Evolutionary conservation across 140 eudicot species (phyloP).

Genomic region (Erigeron philadelphicus): DNA sequence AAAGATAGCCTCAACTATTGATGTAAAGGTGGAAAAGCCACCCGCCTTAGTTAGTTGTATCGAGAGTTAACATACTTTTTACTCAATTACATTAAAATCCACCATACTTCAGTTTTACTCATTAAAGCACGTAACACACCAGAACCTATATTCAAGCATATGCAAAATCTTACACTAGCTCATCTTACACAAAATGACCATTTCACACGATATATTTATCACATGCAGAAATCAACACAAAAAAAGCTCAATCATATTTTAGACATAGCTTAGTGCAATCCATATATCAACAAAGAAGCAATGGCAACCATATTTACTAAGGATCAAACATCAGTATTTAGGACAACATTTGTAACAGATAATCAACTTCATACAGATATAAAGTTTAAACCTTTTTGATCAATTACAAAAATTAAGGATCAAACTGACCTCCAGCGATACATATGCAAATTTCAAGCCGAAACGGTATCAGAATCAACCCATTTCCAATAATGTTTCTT

Average conservation of each 20-base stretch:
- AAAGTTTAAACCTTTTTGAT: neutral
- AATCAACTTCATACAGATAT: constrained; percentile 13
- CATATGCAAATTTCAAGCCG: constrained; percentile 22
- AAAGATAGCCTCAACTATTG: neutral
- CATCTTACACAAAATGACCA: no score
- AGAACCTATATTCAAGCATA: no score
- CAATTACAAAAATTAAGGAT: neutral
- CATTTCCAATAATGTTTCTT: constrained; percentile 92
- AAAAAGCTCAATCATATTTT: neutral
- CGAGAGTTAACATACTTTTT: neutral
- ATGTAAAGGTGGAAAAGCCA: neutral
- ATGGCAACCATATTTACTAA: neutral
- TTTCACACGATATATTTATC: no score
- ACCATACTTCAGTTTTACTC: no score
- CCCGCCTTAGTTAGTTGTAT: neutral
- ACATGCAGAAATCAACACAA: neutral
- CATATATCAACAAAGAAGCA: neutral
- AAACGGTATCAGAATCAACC: constrained; percentile 50
- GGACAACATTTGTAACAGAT: neutral
- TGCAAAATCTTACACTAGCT: no score
- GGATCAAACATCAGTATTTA: neutral
- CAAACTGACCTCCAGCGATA: constrained; percentile 36
- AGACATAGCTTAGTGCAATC: neutral
- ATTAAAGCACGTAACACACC: no score
- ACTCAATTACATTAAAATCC: no score